phyloP scores from a whole-genome alignment of 768 basidiomycete species.

The Auricularia sp. region DNA sequence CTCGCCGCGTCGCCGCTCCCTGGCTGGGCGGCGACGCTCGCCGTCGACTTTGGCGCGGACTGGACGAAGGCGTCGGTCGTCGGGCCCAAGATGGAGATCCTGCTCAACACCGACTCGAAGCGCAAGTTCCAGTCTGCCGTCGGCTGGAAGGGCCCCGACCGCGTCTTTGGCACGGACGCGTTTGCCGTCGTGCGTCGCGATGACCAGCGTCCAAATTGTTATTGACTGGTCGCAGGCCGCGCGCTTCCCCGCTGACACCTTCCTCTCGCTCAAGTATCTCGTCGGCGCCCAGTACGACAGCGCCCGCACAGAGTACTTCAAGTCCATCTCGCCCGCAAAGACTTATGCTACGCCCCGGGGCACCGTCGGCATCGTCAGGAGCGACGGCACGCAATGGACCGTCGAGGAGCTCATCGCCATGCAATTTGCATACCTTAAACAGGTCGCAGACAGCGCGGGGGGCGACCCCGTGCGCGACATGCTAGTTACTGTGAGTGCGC shows the following conservation, averaged over 20 bases:
- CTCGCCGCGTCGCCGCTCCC: slow-evolving; percentile 12
- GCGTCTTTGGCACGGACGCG: slow-evolving; percentile 84
- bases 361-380: slow-evolving; percentile 44
- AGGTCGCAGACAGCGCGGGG: slow-evolving; percentile 68
- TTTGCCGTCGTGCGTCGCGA: slow-evolving; percentile 62
- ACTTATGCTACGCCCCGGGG: slow-evolving; percentile 44
- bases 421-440: slow-evolving; percentile 85
- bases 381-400: slow-evolving; percentile 58
- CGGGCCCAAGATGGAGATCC: slow-evolving; percentile 87
- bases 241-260: slow-evolving; percentile 82
- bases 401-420: slow-evolving; percentile 89
- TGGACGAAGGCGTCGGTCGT: slow-evolving; percentile 95
- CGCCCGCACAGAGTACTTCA: slow-evolving; percentile 45
- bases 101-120: slow-evolving; percentile 95
- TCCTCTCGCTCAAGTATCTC: slow-evolving; percentile 74
- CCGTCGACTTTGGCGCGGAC: slow-evolving; percentile 97
- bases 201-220: background rate
- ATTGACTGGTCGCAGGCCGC: slow-evolving; percentile 51
- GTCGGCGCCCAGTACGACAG: slow-evolving; percentile 61
- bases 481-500: slow-evolving; percentile 52
- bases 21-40: slow-evolving; percentile 69
- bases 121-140: slow-evolving; percentile 87
- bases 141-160: slow-evolving; percentile 72
- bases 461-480: slow-evolving; percentile 75
- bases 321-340: slow-evolving; percentile 33